These are phyloP conservation scores for Irpex sp. DNA, from an alignment of 1,284 basidiomycete genomes.

Conservation along the genomic window DNA sequence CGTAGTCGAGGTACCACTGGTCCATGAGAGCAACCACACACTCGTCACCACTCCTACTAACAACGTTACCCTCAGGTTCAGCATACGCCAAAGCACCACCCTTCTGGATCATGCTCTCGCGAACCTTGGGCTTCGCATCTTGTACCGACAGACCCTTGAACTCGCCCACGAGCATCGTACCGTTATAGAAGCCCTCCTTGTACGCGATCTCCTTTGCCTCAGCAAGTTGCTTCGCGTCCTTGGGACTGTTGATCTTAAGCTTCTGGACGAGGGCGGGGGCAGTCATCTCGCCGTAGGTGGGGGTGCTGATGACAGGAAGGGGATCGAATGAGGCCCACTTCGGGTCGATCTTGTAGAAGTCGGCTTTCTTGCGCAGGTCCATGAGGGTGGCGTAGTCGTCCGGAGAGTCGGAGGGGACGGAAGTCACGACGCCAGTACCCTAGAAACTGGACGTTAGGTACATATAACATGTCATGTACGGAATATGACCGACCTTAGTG, in stretches of 20 bases:
- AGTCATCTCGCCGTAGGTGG: conserved; percentile 89
- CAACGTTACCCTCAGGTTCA: conserved; percentile 92
- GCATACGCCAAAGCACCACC: conserved; percentile 89
- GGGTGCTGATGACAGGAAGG: conserved; percentile 85
- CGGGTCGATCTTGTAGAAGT: conserved; percentile 94
- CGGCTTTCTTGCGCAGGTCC: conserved; percentile 95
- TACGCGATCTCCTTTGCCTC: conserved; percentile 98
- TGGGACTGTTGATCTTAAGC: conserved; percentile 95
- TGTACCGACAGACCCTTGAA: conserved; percentile 87
- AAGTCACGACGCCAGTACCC: conserved; percentile 99
- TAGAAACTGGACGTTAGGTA: conserved; percentile 23
- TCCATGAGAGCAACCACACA: conserved; percentile 98
- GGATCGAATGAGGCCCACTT: conserved; percentile 87
- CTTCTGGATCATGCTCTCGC: conserved; percentile 78
- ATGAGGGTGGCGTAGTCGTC: conserved; percentile 92
- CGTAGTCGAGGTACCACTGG: conserved; percentile 99
- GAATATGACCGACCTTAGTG: conserved; percentile 62
- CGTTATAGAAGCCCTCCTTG: conserved; percentile 97
- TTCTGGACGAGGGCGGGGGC: conserved; percentile 87
- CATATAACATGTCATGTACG: not conserved
- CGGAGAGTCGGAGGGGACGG: conserved; percentile 97
- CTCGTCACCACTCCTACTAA: conserved; percentile 90
- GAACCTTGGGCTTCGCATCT: conserved; percentile 89
- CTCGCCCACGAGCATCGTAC: conserved; percentile 86
- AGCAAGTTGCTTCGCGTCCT: conserved; percentile 88